phyloP scores from a whole-genome alignment of 2,329 filamentous ascomycete genomes.

The Diaporthe nobilis region DNA sequence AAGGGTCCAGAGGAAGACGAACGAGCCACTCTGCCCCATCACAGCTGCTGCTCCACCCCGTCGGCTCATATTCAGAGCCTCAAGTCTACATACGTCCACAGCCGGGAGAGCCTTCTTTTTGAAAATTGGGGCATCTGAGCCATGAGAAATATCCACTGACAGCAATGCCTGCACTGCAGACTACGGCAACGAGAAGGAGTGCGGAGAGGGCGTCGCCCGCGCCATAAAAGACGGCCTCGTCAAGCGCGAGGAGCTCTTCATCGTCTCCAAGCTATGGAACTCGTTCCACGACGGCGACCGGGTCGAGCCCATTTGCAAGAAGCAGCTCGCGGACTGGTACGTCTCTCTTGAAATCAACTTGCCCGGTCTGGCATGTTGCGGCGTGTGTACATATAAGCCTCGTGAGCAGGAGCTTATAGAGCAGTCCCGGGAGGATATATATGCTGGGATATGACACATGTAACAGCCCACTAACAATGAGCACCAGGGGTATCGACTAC shows the following conservation, averaged over 20 bases:
- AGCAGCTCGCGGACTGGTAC: constrained; percentile 82
- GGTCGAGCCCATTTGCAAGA: constrained; percentile 81
- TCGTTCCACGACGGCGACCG: constrained; percentile 86
- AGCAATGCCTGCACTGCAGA: constrained; percentile 63
- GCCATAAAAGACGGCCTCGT: constrained; percentile 87
- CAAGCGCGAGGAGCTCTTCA: constrained; percentile 89
- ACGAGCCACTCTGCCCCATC: background rate
- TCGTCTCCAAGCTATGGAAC: constrained; percentile 95
- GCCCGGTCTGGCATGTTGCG: background rate
- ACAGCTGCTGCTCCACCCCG: constrained; percentile 11
- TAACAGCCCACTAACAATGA: background rate
- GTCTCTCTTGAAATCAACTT: background rate
- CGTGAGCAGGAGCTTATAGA: background rate
- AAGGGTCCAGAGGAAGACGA: background rate
- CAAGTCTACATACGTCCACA: background rate
- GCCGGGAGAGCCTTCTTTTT: too few relatives aligned
- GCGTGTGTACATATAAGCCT: too few relatives aligned
- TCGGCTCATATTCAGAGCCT: background rate
- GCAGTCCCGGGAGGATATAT: background rate
- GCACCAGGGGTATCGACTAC: constrained; percentile 76
- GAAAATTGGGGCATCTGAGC: background rate
- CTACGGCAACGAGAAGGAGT: constrained; percentile 87
- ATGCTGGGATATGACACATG: background rate
- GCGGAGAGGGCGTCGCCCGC: constrained; percentile 81
- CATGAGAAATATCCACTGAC: background rate